Evolutionary conservation across 1,284 basidiomycete genomes (phyloP), one percentile per base, ranked within the genome.

Genomic region (Papiliotrema nemorosa): DNA sequence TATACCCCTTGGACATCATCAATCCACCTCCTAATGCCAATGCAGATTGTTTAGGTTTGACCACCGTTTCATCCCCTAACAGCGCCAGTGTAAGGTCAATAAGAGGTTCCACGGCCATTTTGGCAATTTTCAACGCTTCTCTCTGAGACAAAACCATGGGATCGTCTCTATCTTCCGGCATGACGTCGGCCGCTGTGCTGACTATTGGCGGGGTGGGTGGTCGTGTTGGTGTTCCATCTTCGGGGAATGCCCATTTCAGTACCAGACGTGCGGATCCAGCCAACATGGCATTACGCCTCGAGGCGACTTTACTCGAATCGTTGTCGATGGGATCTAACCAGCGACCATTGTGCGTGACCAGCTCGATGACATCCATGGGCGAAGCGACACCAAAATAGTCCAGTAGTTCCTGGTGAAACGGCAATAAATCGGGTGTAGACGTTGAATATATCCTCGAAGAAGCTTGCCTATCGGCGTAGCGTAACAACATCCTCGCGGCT

Each of bases 11-110:
- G 27, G 57, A 57, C 59, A 62, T 64, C 67, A 62, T 64, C 47
- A 72, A 49, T 2, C 70, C 70, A 3, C 70, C 70, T 25, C 70
- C 70, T 18, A 72, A 55, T 3, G 58, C 57, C 39, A 72, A 49
- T 0, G 57, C 63, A 2, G 67, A 61, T 20, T 43, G 42, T n/a
- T 50, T 36, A 3, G 65, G 62, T 22, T 58, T 52, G 26, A 70
- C 64, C 25, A 63, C 42, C 1, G 54, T 62, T 14, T 53, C 39
- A 53, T 72, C 70, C 18, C 70, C 70, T 2, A 72, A 54, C 3
- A 63, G 50, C n/a, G 59, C 57, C 25, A 60, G 47, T 0, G 62
- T 56, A 38, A 72, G 61, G 14, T 62, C 53, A 29, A 68, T 55
- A 29, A 72, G 33, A 2, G 64, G 58, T 24, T 24, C 13, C 21